A percentile compares a stretch with the other conserved stretches of the same genome.
phyloP scores from a whole-genome alignment of 176 grass and related monocot species.

The Raddia guianensis region DNA sequence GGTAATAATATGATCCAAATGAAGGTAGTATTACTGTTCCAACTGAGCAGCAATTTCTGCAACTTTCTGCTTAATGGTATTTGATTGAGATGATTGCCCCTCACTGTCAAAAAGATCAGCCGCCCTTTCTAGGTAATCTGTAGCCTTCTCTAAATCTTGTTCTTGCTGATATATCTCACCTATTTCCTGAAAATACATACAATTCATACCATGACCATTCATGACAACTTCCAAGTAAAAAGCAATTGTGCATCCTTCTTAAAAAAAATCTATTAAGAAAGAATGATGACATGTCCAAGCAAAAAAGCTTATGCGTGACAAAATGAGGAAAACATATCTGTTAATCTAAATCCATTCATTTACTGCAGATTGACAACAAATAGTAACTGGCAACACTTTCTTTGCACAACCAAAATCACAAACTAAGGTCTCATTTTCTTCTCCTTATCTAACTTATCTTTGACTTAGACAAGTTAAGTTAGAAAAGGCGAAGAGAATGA shows the following conservation, averaged over 20 bases:
- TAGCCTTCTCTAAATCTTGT: constrained; percentile 81
- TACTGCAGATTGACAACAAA: not conserved
- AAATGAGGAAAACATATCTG: constrained; percentile 9
- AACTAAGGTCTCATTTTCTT: too few relatives aligned
- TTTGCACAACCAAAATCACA: not conserved
- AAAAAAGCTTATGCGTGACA: not conserved
- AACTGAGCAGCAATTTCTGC: constrained; percentile 93
- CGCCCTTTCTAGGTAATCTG: constrained; percentile 81
- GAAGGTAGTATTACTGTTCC: constrained; percentile 84
- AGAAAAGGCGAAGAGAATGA: too few relatives aligned
- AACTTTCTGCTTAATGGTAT: constrained; percentile 85
- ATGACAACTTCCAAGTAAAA: not conserved
- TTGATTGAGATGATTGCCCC: constrained; percentile 79
- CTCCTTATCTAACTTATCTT: too few relatives aligned
- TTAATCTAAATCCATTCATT: not conserved
- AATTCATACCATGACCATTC: not conserved
- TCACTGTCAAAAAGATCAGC: constrained; percentile 95
- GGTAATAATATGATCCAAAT: constrained; percentile 10
- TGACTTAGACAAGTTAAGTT: too few relatives aligned
- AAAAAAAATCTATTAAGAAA: constrained; percentile 1
- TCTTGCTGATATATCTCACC: constrained; percentile 98
- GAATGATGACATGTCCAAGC: not conserved
- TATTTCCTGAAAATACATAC: constrained; percentile 73
- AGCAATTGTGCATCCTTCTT: constrained; percentile 20
- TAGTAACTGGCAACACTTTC: not conserved